Evolutionary conservation across 1,284 basidiomycete genomes (phyloP), one percentile per base, ranked within the genome.

Genomic region (Xerocomus nothofagi): DNA sequence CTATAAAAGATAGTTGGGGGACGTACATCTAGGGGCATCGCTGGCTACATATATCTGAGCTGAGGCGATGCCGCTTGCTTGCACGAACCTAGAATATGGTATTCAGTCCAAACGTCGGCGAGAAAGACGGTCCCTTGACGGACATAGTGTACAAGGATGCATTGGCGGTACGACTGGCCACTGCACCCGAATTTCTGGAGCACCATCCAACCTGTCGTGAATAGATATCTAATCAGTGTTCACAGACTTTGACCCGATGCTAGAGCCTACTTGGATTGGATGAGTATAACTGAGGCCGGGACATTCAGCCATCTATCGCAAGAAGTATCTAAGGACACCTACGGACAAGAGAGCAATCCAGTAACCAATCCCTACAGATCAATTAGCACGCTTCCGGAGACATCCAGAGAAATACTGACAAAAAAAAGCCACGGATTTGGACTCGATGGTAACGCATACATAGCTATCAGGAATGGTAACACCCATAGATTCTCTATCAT

Each of bases 61-160:
- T 3, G 73, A 56, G 18, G 81, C 65, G 37, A 82, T 69, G 5
- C 60, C 55, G 17, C 73, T 75, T 0, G 74, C 73, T 61, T 80
- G 78, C 3, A 78, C 74, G 49, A 79, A 75, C 70, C 68, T 70
- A n/a, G n/a, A n/a, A n/a, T n/a, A n/a, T 67, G 70, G n/a, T n/a
- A n/a, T n/a, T n/a, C n/a, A n/a, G n/a, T n/a, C n/a, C n/a, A n/a
- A n/a, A n/a, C n/a, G n/a, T 24, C 20, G 1, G 24, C 7, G n/a
- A 12, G 23, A 30, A 20, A 15, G 24, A 17, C 11, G 2, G 18
- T 1, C 26, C 8, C n/a, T 18, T 14, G 36, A 44, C 26, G 42
- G 17, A 71, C 77, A 81, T 81, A 56, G 81, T 80, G 59, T 81
- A 82, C 24, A 81, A 39, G 1, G 79, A 80, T 0, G 78, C 79